These are phyloP conservation scores for Diplodia sapinea DNA, from an alignment of 2,329 filamentous ascomycete genomes.

Conservation along the genomic window DNA sequence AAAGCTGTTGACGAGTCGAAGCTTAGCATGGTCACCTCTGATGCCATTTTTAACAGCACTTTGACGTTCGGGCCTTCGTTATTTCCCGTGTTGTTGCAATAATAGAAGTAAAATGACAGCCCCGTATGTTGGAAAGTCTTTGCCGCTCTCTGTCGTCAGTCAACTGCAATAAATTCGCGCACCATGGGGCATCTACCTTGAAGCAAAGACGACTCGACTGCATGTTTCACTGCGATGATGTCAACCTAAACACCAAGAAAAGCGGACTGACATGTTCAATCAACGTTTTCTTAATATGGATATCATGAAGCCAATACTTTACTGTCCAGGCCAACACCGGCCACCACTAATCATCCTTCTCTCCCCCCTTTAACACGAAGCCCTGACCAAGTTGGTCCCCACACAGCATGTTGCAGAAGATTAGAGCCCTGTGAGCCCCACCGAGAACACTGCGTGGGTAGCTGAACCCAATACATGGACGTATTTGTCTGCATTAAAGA, in stretches of 20 bases:
- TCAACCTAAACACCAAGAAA: not conserved
- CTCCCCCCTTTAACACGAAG: not conserved
- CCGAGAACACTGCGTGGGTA: too few relatives aligned
- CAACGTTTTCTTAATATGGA: not conserved
- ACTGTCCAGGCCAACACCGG: not conserved
- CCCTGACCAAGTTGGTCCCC: not conserved
- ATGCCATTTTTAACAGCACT: not conserved
- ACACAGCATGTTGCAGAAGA: too few relatives aligned
- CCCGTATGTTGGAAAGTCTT: not conserved
- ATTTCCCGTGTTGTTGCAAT: not conserved
- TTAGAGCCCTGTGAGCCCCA: too few relatives aligned
- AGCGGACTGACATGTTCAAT: not conserved
- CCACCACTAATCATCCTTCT: not conserved
- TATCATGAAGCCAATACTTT: constrained; percentile 4
- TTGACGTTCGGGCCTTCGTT: not conserved
- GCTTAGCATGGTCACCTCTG: not conserved
- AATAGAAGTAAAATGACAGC: too few relatives aligned
- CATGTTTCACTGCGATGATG: too few relatives aligned
- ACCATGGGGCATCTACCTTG: not conserved
- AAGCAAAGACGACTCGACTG: not conserved
- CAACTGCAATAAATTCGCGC: not conserved
- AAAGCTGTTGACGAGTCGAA: not conserved
- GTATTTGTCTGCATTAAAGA: not conserved
- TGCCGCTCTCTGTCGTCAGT: not conserved
- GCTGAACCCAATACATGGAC: too few relatives aligned